Evolutionary conservation across 768 basidiomycete genomes (phyloP).

Genomic region (Multifurca ochricompacta): DNA sequence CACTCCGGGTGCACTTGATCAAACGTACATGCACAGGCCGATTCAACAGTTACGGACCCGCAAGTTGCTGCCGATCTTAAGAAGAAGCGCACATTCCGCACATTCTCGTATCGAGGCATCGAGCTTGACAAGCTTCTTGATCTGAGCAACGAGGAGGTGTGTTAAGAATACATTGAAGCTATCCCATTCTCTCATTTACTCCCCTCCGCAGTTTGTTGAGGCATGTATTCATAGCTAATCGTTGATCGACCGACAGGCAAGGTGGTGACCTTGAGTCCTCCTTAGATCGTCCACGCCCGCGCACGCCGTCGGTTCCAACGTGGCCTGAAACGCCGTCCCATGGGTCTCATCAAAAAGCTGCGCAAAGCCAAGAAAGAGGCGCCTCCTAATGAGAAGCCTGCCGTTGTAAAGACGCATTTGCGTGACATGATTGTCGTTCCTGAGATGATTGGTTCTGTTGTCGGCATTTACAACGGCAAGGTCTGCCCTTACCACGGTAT

Average conservation of each 20-base stretch:
- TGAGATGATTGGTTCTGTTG: slow-evolving; percentile 98
- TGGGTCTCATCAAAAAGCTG: slow-evolving; percentile 99
- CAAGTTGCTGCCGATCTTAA: slow-evolving; percentile 92
- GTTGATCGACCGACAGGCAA: not conserved
- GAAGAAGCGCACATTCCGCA: slow-evolving; percentile 98
- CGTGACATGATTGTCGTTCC: slow-evolving; percentile 99
- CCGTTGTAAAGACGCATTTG: slow-evolving; percentile 97
- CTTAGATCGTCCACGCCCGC: slow-evolving; percentile 89
- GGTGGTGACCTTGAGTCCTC: not conserved
- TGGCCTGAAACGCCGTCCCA: slow-evolving; percentile 95
- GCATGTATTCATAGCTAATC: slow-evolving; percentile 35
- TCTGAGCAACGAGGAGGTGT: slow-evolving; percentile 88
- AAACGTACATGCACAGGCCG: slow-evolving; percentile 47
- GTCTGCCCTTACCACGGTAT: slow-evolving; percentile 30
- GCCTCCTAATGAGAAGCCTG: slow-evolving; percentile 97
- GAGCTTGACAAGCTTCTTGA: slow-evolving; percentile 98
- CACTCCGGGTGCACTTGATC: not conserved
- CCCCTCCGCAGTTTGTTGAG: slow-evolving; percentile 58
- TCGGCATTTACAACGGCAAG: slow-evolving; percentile 99
- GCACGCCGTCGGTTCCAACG: slow-evolving; percentile 98
- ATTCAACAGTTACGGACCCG: slow-evolving; percentile 81
- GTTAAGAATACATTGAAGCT: slow-evolving; percentile 27
- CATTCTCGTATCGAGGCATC: slow-evolving; percentile 96
- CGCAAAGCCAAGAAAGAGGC: slow-evolving; percentile 99
- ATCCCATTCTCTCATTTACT: not conserved